Evolutionary conservation across 768 basidiomycete genomes (phyloP).

Genomic region (Lepiota venenata): DNA sequence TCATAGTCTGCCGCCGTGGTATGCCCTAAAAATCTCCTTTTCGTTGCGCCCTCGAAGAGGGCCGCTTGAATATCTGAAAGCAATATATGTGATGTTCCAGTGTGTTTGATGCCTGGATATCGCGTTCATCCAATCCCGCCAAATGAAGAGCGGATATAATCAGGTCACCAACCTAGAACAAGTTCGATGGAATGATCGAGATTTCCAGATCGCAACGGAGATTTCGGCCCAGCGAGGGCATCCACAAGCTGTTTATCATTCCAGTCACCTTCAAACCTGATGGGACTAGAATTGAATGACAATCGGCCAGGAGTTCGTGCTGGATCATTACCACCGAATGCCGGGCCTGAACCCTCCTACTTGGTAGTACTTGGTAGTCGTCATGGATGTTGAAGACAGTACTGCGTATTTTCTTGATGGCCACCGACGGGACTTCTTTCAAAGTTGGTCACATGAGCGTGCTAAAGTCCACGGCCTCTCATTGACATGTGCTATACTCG

Average conservation of each 20-base stretch:
- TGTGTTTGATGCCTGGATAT: conserved; percentile 36
- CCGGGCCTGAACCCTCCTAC: conserved; percentile 23
- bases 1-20: conserved; percentile 28
- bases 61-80: conserved; percentile 29
- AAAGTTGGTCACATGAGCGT: no score
- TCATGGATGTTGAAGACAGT: neutral
- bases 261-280: conserved; percentile 17
- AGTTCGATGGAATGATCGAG: conserved; percentile 31
- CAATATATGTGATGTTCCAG: conserved; percentile 43
- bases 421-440: no score
- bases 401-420: neutral
- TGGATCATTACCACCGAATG: conserved; percentile 19
- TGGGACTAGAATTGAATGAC: neutral
- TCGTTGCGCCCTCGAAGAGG: conserved; percentile 15
- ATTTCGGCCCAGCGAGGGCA: conserved; percentile 23
- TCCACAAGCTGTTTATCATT: conserved; percentile 33
- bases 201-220: conserved; percentile 25
- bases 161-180: conserved; percentile 33
- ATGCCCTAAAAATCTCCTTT: conserved; percentile 1
- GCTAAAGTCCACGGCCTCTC: no score
- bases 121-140: neutral
- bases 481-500: no score
- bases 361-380: conserved; percentile 19
- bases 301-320: neutral
- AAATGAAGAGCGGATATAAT: neutral